These are phyloP conservation scores for Coniochaeta sp. DNA, from an alignment of 2,329 filamentous ascomycete genomes.

Conservation along the genomic window DNA sequence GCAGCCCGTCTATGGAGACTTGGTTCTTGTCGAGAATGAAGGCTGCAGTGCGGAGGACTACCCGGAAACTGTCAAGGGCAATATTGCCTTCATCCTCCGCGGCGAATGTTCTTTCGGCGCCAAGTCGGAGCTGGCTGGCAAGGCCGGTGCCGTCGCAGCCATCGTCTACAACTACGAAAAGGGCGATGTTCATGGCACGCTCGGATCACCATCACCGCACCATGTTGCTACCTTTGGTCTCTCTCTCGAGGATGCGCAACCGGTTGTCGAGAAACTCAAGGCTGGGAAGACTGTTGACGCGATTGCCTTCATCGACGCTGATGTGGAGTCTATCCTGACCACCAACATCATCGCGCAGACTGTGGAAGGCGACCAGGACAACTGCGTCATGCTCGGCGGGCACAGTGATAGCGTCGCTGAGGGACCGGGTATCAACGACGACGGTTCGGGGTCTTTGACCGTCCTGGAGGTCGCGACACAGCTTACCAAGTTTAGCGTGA, in stretches of 20 bases:
- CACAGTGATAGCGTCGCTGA: constrained; percentile 57
- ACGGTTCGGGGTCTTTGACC: constrained; percentile 59
- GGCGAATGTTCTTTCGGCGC: constrained; percentile 64
- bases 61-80: constrained; percentile 47
- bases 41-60: constrained; percentile 61
- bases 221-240: constrained; percentile 65
- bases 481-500: constrained; percentile 47
- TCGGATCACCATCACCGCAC: constrained; percentile 51
- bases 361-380: constrained; percentile 47
- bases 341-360: constrained; percentile 59
- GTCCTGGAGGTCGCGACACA: constrained; percentile 56
- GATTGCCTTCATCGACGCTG: constrained; percentile 53
- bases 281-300: constrained; percentile 40
- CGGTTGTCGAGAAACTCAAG: constrained; percentile 46
- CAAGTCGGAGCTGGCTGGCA: constrained; percentile 62
- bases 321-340: constrained; percentile 45
- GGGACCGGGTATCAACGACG: constrained; percentile 70
- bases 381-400: constrained; percentile 58
- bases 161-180: constrained; percentile 68
- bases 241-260: constrained; percentile 48
- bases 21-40: constrained; percentile 53
- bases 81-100: constrained; percentile 63
- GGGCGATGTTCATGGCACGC: constrained; percentile 57
- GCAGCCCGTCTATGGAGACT: constrained; percentile 49
- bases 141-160: constrained; percentile 62